These are phyloP conservation scores for Kalanchoe fedtschenkoi DNA, from an alignment of 164 flowering plant genomes.

Conservation along the genomic window DNA sequence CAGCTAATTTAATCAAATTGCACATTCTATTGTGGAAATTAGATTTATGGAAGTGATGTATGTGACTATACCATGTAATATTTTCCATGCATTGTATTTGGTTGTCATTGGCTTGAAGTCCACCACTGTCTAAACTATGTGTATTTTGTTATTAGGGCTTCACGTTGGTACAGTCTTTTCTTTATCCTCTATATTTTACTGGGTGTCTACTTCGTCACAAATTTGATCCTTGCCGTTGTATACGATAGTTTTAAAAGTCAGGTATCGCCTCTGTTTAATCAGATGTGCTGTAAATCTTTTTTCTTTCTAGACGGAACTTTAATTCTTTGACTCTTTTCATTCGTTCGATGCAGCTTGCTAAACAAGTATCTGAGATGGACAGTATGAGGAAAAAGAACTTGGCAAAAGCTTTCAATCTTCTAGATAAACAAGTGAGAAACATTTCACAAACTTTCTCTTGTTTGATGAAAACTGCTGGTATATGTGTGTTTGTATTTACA, in stretches of 20 bases:
- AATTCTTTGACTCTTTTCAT: background rate
- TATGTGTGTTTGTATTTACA: background rate
- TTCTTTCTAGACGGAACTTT: background rate
- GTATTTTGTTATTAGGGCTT: slow-evolving; percentile 39
- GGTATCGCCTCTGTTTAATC: slow-evolving; percentile 30
- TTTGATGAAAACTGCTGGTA: slow-evolving; percentile 1
- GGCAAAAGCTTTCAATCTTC: slow-evolving; percentile 64
- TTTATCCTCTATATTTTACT: slow-evolving; percentile 67
- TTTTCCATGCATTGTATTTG: background rate
- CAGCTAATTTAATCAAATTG: background rate
- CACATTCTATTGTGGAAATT: background rate
- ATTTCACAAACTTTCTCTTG: background rate
- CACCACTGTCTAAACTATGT: background rate
- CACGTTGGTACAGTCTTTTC: slow-evolving; percentile 77
- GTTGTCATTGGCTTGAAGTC: too few species aligned
- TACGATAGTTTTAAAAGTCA: slow-evolving; percentile 86
- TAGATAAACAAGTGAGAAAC: slow-evolving; percentile 56
- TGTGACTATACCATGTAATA: background rate
- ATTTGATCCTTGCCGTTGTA: slow-evolving; percentile 89
- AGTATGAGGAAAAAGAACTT: slow-evolving; percentile 37
- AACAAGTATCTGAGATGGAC: slow-evolving; percentile 72
- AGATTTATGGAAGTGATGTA: background rate
- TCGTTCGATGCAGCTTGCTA: slow-evolving; percentile 61
- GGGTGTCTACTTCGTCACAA: slow-evolving; percentile 92
- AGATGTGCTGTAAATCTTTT: background rate